These are phyloP conservation scores for Daldinia sp. DNA, from an alignment of 2,329 filamentous ascomycete species.

Conservation along the genomic window DNA sequence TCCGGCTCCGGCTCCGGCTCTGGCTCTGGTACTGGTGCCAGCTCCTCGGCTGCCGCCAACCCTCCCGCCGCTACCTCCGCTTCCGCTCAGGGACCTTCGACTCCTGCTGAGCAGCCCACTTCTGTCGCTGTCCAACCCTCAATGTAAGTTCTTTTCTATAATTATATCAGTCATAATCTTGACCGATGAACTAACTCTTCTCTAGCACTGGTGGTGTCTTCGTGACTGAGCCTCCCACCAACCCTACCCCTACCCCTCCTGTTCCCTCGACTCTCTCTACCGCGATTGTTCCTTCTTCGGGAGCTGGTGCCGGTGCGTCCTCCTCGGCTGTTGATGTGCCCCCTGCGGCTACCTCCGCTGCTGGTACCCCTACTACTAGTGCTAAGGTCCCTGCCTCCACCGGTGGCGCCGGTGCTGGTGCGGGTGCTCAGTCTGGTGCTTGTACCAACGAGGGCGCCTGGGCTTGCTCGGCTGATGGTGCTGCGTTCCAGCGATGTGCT, in stretches of 20 bases:
- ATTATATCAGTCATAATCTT: slow-evolving; percentile 37
- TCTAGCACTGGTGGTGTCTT: slow-evolving; percentile 55
- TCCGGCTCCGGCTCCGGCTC: slow-evolving; percentile 43
- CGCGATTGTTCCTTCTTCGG: slow-evolving; percentile 30
- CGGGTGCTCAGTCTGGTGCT: slow-evolving; percentile 41
- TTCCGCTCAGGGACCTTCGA: slow-evolving; percentile 37
- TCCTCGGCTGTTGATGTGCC: slow-evolving; percentile 20
- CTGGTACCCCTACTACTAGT: slow-evolving; percentile 26
- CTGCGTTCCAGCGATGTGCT: slow-evolving; percentile 69
- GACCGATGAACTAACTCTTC: slow-evolving; percentile 39
- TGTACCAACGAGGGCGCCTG: slow-evolving; percentile 64
- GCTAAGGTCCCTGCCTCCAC: slow-evolving; percentile 34
- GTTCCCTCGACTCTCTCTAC: slow-evolving; percentile 38
- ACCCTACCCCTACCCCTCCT: slow-evolving; percentile 17
- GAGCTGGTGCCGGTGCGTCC: slow-evolving; percentile 13
- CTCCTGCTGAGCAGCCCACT: neutral
- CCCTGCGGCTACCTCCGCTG: slow-evolving; percentile 20
- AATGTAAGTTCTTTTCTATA: slow-evolving; percentile 37
- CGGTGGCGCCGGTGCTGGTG: slow-evolving; percentile 11
- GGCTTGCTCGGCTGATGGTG: slow-evolving; percentile 65
- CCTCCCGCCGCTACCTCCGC: slow-evolving; percentile 30
- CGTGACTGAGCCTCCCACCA: slow-evolving; percentile 45
- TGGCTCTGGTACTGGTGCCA: slow-evolving; percentile 39
- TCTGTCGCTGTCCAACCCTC: slow-evolving; percentile 14
- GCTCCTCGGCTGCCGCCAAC: slow-evolving; percentile 36